Evolutionary conservation across 768 basidiomycete species (phyloP).

Genomic region (Pleurotus ostreatus): DNA sequence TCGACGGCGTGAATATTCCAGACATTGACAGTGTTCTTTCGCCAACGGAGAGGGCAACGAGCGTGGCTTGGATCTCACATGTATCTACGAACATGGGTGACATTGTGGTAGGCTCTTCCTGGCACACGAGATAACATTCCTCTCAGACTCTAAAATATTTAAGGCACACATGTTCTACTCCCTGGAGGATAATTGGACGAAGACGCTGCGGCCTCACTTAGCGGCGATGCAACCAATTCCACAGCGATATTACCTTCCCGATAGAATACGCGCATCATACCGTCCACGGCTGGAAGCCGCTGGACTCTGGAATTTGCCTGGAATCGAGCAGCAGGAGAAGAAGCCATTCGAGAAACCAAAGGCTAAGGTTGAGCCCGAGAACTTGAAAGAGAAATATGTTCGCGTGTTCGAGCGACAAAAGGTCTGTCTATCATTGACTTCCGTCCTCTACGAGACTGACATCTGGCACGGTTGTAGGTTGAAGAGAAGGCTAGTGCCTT

Average conservation of each 20-base stretch:
- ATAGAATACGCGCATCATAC: slow-evolving; percentile 54
- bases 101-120: slow-evolving; percentile 51
- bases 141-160: slow-evolving; percentile 8
- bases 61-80: slow-evolving; percentile 62
- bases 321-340: slow-evolving; percentile 40
- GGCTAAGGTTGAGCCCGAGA: slow-evolving; percentile 26
- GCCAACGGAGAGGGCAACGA: slow-evolving; percentile 45
- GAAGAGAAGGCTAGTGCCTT: slow-evolving; percentile 52
- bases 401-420: slow-evolving; percentile 64
- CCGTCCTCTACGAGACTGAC: neutral
- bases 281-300: slow-evolving; percentile 55
- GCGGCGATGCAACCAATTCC: slow-evolving; percentile 59
- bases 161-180: slow-evolving; percentile 68
- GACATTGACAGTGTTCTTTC: slow-evolving; percentile 49
- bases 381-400: slow-evolving; percentile 34
- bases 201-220: slow-evolving; percentile 50
- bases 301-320: slow-evolving; percentile 55
- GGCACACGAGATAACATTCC: neutral
- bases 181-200: slow-evolving; percentile 56
- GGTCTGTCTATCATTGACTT: slow-evolving; percentile 28
- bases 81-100: slow-evolving; percentile 64
- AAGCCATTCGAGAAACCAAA: slow-evolving; percentile 31
- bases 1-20: slow-evolving; percentile 21
- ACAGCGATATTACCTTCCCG: slow-evolving; percentile 71
- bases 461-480: slow-evolving; percentile 34